Conservation (phyloP, 78 protist genomes). For the Dictyostelium brefeldianum region DNA sequence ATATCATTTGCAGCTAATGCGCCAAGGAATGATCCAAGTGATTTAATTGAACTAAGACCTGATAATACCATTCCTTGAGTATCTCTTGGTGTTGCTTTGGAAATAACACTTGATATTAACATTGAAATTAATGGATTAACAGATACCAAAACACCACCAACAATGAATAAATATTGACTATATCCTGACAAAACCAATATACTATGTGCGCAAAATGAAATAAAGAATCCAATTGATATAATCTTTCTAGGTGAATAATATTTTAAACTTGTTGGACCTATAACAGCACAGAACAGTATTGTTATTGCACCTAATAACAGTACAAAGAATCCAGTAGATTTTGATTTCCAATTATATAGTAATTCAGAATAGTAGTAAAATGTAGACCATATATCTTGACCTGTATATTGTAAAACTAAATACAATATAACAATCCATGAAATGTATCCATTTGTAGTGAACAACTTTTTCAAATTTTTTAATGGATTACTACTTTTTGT, state of each 20-base stretch:
- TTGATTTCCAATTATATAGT: not conserved
- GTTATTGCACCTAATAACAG: not conserved
- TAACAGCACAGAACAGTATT: not conserved
- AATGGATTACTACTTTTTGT: not conserved
- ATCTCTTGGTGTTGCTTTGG: not conserved
- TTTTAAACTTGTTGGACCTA: not conserved
- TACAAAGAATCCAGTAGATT: not conserved
- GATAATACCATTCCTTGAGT: not conserved
- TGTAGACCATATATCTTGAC: conserved; percentile 13
- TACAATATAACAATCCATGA: not conserved
- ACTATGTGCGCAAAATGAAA: not conserved
- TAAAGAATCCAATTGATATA: not conserved
- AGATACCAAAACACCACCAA: not conserved
- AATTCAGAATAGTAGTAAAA: not conserved
- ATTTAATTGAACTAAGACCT: not conserved
- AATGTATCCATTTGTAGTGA: not conserved
- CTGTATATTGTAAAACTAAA: not conserved
- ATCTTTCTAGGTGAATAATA: not conserved
- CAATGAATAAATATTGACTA: not conserved
- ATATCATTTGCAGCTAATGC: not conserved
- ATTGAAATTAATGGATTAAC: not conserved
- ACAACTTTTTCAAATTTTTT: not conserved
- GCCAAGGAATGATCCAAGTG: not conserved
- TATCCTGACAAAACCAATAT: not conserved
- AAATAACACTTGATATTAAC: not conserved